phyloP scores from a whole-genome alignment of 352 stramenopile genomes.

The Globisporangium spinosum region DNA sequence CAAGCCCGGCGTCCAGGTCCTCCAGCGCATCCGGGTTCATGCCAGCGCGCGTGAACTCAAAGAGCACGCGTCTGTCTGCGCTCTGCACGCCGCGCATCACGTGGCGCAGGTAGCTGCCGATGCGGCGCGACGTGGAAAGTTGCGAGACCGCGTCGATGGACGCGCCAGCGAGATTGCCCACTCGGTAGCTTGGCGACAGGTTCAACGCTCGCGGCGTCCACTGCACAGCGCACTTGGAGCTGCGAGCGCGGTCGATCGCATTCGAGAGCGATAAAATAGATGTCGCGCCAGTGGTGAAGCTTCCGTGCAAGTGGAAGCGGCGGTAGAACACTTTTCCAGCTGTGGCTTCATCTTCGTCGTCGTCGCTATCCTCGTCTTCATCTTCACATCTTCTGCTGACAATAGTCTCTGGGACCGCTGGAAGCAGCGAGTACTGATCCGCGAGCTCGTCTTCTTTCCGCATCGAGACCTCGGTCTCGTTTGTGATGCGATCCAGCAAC shows the following conservation, averaged over 20 bases:
- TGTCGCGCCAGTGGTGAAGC: conserved; percentile 26
- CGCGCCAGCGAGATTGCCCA: conserved; percentile 17
- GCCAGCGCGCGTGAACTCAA: conserved; percentile 67
- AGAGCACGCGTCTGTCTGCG: conserved; percentile 59
- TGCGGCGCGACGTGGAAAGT: conserved; percentile 36
- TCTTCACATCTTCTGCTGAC: conserved; percentile 10
- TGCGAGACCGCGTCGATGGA: conserved; percentile 44
- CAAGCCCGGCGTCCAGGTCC: conserved; percentile 52
- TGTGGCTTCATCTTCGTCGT: neutral
- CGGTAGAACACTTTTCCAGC: conserved; percentile 32
- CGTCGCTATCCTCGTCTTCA: conserved; percentile 14
- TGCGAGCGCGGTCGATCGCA: conserved; percentile 29
- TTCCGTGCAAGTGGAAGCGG: conserved; percentile 45
- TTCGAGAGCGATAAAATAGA: conserved; percentile 19
- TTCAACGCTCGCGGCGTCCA: conserved; percentile 30
- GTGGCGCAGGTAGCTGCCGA: conserved; percentile 42
- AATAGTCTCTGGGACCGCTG: conserved; percentile 13
- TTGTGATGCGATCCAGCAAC: conserved; percentile 29
- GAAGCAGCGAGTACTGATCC: conserved; percentile 41
- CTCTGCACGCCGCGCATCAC: conserved; percentile 32
- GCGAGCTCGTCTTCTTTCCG: conserved; percentile 17
- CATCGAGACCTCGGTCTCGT: conserved; percentile 17
- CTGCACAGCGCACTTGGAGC: conserved; percentile 29
- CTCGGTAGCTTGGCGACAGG: conserved; percentile 10
- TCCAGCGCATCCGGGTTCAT: conserved; percentile 70